Base-by-base conservation (phyloP, 2,329 filamentous ascomycete genomes). In the Fusarium sp. region DNA sequence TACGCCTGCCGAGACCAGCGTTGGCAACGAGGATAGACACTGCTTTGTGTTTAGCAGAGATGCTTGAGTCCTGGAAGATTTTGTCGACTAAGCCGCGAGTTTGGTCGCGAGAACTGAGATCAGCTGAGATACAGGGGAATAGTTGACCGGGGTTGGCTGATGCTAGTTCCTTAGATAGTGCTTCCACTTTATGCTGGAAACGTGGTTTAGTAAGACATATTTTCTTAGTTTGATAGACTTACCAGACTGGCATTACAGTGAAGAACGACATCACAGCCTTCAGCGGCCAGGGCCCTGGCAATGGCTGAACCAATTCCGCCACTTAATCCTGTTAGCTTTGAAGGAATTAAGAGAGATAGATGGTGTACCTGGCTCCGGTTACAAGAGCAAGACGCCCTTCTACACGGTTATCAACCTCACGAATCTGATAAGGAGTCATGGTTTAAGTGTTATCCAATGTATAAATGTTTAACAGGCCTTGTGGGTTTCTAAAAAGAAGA, bases 21-120 rank as follows among this genome's bases (percentile, higher is more conserved):
- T 80, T 80, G 4, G 79, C 78, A 3, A 80, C 76, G 1, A 80
- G 74, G 5, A 80, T 71, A 1, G 78, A 80, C 0, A 81, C 59
- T 37, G 76, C 75, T 5, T 48, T 64, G 1, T 71, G 69, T 18
- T 71, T 72, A 5, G 60, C 20, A 5, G 69, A 48, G 3, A 49
- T 15, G 3, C 4, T 30, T 4, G 64, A 38, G n/a, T 59, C 32
- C n/a, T 66, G 41, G 0, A 71, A 55, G 7, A 58, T 14, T 6
- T 30, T 45, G 0, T 69, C 64, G 7, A 71, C 55, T 1, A 71
- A 60, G 5, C 33, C 59, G 4, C 69, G 69, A 3, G 69, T 71
- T 45, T 71, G 42, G 0, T 71, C 69, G 1, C 69, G 69, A 13
- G 59, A 61, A 4, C 59, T 69, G 5, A 71, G 46, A 7, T 71